Conservation (phyloP, 2,329 filamentous ascomycete species). For the Diaporthe velutina region DNA sequence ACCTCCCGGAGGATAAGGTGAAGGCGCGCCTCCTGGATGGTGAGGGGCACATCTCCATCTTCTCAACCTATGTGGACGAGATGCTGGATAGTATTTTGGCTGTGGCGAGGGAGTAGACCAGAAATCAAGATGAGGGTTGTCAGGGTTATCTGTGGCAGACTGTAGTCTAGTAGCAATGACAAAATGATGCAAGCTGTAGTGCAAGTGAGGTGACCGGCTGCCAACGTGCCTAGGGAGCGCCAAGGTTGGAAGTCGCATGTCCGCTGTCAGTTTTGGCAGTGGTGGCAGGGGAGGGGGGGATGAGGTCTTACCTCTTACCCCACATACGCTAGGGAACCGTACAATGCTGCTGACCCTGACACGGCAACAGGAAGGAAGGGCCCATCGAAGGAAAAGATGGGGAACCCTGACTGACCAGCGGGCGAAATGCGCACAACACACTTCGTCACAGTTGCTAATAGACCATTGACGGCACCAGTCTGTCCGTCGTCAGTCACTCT, state of each 20-base stretch:
- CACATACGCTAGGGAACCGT: not conserved
- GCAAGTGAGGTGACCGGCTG: conserved; percentile 34
- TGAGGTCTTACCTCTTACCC: conserved; percentile 24
- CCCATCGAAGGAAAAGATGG: conserved; percentile 34
- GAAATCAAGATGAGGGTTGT: not conserved
- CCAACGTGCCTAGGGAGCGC: conserved; percentile 17
- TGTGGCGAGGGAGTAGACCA: not conserved
- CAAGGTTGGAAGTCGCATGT: conserved; percentile 8
- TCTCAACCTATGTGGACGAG: conserved; percentile 3
- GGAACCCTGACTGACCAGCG: conserved; percentile 22
- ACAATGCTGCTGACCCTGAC: not conserved
- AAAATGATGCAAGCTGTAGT: conserved; percentile 34
- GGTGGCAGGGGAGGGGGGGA: not conserved
- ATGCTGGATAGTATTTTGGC: conserved; percentile 36
- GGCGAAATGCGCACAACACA: not conserved
- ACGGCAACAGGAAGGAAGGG: not conserved
- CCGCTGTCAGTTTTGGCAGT: not conserved
- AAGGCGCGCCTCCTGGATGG: conserved; percentile 41
- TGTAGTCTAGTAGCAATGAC: not conserved
- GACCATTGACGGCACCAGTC: not conserved
- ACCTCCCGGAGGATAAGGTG: conserved; percentile 41
- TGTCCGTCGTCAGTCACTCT: not conserved
- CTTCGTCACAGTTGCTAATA: not conserved
- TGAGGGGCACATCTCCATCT: conserved; percentile 42
- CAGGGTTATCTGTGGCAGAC: not conserved